Conservation (phyloP, 352 stramenopile genomes). For the Globisporangium canariense region DNA sequence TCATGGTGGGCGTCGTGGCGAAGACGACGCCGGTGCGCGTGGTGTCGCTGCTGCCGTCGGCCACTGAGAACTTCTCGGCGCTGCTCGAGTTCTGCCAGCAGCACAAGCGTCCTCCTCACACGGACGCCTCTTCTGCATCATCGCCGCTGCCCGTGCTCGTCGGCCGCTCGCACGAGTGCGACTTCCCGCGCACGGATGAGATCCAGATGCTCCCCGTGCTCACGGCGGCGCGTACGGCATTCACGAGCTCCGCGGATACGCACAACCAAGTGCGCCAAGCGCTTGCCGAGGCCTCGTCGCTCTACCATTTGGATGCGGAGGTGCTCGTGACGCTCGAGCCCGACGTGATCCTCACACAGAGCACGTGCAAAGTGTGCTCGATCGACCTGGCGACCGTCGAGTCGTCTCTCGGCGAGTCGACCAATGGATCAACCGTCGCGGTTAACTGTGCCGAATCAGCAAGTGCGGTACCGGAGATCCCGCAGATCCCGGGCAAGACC, state of each 20-base stretch:
- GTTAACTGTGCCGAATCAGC: neutral
- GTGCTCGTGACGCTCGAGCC: conserved; percentile 37
- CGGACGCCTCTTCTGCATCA: neutral
- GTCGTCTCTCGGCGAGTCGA: conserved; percentile 6
- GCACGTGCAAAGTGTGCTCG: conserved; percentile 68
- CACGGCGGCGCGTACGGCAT: conserved; percentile 54
- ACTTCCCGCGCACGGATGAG: conserved; percentile 35
- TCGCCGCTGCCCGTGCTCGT: conserved; percentile 42
- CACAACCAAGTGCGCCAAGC: conserved; percentile 60
- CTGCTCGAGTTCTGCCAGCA: conserved; percentile 27
- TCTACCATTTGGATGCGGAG: conserved; percentile 58
- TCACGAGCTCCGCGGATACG: conserved; percentile 59
- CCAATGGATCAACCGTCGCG: neutral
- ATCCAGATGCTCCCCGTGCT: conserved; percentile 47
- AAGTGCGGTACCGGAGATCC: conserved; percentile 12
- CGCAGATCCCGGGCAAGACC: conserved; percentile 20
- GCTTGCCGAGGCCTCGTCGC: conserved; percentile 42
- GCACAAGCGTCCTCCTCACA: conserved; percentile 3
- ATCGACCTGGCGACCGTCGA: conserved; percentile 61
- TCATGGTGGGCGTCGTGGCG: neutral
- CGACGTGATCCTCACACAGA: conserved; percentile 74
- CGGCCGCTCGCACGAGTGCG: conserved; percentile 73
- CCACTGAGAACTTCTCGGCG: conserved; percentile 60
- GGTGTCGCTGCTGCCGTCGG: conserved; percentile 65
- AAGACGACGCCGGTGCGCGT: conserved; percentile 35